These are phyloP conservation scores for Xylaria longipes DNA, from an alignment of 495 filamentous ascomycete species.

Conservation along the genomic window DNA sequence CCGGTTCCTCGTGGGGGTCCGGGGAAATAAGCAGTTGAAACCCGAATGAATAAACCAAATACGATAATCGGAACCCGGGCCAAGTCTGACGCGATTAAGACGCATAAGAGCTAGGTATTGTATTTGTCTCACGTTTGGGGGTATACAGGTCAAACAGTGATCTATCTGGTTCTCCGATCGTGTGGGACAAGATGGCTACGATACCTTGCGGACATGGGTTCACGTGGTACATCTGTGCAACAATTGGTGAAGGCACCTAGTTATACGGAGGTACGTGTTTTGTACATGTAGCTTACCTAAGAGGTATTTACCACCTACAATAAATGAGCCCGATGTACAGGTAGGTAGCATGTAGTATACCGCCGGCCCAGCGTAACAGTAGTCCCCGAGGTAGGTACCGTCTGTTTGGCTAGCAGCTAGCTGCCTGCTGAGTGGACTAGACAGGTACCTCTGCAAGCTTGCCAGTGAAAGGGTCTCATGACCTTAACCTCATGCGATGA, in stretches of 20 bases:
- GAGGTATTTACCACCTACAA: too few relatives aligned
- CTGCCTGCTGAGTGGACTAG: not conserved
- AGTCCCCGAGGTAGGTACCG: not conserved
- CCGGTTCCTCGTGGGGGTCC: not conserved
- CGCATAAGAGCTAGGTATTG: not conserved
- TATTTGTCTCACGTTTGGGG: not conserved
- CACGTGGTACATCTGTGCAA: not conserved
- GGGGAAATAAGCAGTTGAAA: not conserved
- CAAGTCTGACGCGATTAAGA: not conserved
- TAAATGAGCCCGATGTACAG: not conserved
- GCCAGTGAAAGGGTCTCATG: slow-evolving; percentile 26
- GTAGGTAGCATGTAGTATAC: not conserved
- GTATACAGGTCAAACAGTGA: not conserved
- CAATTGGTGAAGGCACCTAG: not conserved
- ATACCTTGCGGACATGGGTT: not conserved
- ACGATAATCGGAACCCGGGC: not conserved
- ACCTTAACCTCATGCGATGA: slow-evolving; percentile 28
- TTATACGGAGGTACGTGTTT: too few relatives aligned
- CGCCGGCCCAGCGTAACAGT: not conserved
- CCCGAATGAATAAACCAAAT: not conserved
- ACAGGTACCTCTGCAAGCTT: slow-evolving; percentile 11
- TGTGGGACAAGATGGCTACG: not conserved
- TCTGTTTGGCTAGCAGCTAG: not conserved
- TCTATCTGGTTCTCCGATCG: not conserved
- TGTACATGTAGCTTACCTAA: not conserved